Percentiles rank a stretch among this genome's conserved stretches.
Conservation (phyloP, 768 basidiomycete species). For the Russula lepida region DNA sequence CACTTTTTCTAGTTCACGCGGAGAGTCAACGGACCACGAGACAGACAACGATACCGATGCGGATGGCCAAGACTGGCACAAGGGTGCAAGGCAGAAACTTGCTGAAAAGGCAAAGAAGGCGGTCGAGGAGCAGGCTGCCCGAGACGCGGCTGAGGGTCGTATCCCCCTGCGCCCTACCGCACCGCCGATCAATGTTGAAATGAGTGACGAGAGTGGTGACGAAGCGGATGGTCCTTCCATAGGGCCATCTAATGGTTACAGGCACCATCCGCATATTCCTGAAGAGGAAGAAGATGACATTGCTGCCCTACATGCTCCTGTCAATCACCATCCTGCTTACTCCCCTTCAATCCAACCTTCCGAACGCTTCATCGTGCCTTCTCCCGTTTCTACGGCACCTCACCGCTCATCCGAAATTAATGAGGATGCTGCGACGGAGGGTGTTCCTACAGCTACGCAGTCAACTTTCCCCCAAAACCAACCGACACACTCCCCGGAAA, state of each 20-base stretch:
- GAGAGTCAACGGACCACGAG: constrained; percentile 39
- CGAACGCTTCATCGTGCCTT: constrained; percentile 29
- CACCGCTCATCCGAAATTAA: background rate
- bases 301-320: background rate
- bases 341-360: constrained; percentile 25
- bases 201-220: constrained; percentile 77
- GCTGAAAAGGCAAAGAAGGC: constrained; percentile 62
- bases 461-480: constrained; percentile 22
- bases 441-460: constrained; percentile 26
- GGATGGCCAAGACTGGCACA: constrained; percentile 55
- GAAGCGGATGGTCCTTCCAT: constrained; percentile 36
- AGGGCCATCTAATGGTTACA: background rate
- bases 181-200: constrained; percentile 65
- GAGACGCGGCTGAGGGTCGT: constrained; percentile 35
- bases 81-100: constrained; percentile 52
- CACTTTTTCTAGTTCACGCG: constrained; percentile 65
- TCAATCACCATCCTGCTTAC: background rate
- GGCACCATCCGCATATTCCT: constrained; percentile 47
- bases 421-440: constrained; percentile 13
- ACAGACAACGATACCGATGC: constrained; percentile 46
- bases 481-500: background rate
- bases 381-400: constrained; percentile 22
- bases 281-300: constrained; percentile 62
- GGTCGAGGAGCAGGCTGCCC: constrained; percentile 47
- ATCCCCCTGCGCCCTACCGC: constrained; percentile 28